Evolutionary conservation across 495 filamentous ascomycete genomes (phyloP), one percentile per base, ranked within the genome.

Genomic region (Darksidea phi): DNA sequence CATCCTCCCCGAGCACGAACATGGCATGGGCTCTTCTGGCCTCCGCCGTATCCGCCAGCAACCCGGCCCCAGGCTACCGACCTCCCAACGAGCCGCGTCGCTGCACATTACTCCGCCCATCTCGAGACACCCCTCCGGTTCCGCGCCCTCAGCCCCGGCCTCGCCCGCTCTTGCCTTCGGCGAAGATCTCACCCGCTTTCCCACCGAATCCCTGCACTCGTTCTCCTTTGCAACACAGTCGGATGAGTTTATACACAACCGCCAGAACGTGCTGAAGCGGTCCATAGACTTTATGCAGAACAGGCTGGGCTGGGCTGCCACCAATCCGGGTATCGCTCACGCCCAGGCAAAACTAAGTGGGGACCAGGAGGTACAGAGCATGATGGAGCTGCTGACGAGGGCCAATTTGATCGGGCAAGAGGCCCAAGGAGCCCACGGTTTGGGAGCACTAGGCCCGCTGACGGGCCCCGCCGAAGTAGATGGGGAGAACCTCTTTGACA

Each of bases 221-320:
- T 99, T 99, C 76, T 97, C 95, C 28, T 99, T 99, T 72, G 90
- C 95, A 2, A 90, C 96, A 58, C 93, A 96, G 73, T 91, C 92
- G 5, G 93, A 96, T 69, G 92, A 97, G 67, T 78, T 88, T 45
- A 81, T 97, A 25, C 88, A 95, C 68, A 96, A 79, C 69, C 84
- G 95, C 47, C 95, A 97, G 70, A 97, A 91, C 75, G 87, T 96
- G 18, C 71, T 99, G 67, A 97, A 96, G 71, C 80, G 91, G 54
- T 95, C 91, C 13, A 88, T 98, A 61, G 95, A 97, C 74, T 97
- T 97, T 71, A 94, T 99, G 93, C 86, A 89, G 68, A 92, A 97
- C 71, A 91, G 87, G 57, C 80, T 96, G 71, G 90, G 90, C 60
- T 95, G 91, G 90, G 82, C 83, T 20, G 75, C 80, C 67, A 82